Evolutionary conservation across 2,329 filamentous ascomycete species (phyloP).

Genomic region (Aureobasidium sp.): DNA sequence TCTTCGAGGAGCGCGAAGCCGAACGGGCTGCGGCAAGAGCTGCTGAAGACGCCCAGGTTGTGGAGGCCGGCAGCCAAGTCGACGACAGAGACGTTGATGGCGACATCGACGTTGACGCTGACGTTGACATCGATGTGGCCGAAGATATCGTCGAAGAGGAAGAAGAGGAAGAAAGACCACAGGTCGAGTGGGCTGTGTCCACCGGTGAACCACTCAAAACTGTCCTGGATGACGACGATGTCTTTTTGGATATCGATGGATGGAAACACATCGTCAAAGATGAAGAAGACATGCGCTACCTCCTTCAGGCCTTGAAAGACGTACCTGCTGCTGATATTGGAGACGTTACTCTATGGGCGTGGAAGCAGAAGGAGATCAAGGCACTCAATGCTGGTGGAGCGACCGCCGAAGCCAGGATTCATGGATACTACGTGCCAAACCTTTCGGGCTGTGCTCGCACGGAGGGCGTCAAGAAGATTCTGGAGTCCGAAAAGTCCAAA

Average conservation of each 20-base stretch:
- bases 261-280: conserved; percentile 62
- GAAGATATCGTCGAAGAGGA: conserved; percentile 26
- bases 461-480: conserved; percentile 88
- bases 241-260: conserved; percentile 63
- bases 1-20: conserved; percentile 59
- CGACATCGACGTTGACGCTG: conserved; percentile 34
- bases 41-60: conserved; percentile 20
- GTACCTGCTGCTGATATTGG: conserved; percentile 42
- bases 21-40: conserved; percentile 36
- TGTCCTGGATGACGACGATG: conserved; percentile 54
- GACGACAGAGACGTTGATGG: conserved; percentile 22
- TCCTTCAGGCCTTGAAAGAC: conserved; percentile 43
- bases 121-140: conserved; percentile 36
- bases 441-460: conserved; percentile 77
- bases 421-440: conserved; percentile 77
- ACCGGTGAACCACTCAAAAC: conserved; percentile 51
- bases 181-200: conserved; percentile 54
- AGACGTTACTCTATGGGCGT: conserved; percentile 56
- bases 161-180: conserved; percentile 40
- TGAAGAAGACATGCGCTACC: conserved; percentile 53
- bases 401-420: conserved; percentile 45
- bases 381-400: conserved; percentile 54
- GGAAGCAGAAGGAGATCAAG: conserved; percentile 65
- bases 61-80: conserved; percentile 25
- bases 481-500: conserved; percentile 95